A percentile compares a stretch with the other conserved stretches of the same genome.
Evolutionary conservation across 495 filamentous ascomycete genomes (phyloP).

Genomic region (Rhypophila decipiens): DNA sequence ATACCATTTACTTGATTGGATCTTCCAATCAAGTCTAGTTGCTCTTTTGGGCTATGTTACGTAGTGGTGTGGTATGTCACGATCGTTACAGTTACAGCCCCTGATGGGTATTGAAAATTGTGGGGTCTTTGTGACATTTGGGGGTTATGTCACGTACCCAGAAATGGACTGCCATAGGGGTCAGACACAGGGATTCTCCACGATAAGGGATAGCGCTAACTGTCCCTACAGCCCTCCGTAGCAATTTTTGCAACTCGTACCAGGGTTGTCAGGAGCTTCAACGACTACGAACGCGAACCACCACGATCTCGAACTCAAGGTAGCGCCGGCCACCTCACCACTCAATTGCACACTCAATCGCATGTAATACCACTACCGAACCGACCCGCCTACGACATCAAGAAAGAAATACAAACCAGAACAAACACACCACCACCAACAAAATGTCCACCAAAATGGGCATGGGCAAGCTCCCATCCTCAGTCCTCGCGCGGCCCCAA

Average conservation of each 20-base stretch:
- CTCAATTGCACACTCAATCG: no score
- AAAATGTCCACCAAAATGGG: slow-evolving; percentile 5
- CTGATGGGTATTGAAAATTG: no score
- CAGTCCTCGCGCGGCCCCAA: slow-evolving; percentile 17
- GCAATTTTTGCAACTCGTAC: slow-evolving; percentile 19
- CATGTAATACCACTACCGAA: not conserved
- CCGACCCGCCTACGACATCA: not conserved
- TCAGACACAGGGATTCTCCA: not conserved
- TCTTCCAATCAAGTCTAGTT: no score
- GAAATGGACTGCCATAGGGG: no score
- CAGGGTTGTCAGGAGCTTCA: not conserved
- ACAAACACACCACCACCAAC: not conserved
- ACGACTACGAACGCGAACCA: not conserved
- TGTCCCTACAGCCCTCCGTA: slow-evolving; percentile 10
- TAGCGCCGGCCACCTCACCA: no score
- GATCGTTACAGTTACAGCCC: no score
- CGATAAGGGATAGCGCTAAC: slow-evolving; percentile 10
- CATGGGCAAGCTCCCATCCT: slow-evolving; percentile 26
- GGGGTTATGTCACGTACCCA: no score
- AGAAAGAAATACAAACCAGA: not conserved
- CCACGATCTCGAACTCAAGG: not conserved
- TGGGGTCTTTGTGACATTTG: no score
- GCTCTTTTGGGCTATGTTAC: no score
- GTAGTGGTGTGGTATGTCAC: no score
- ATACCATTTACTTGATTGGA: no score